phyloP scores from a whole-genome alignment of 2,329 filamentous ascomycete species.

The Endoconidiophora polonica region DNA sequence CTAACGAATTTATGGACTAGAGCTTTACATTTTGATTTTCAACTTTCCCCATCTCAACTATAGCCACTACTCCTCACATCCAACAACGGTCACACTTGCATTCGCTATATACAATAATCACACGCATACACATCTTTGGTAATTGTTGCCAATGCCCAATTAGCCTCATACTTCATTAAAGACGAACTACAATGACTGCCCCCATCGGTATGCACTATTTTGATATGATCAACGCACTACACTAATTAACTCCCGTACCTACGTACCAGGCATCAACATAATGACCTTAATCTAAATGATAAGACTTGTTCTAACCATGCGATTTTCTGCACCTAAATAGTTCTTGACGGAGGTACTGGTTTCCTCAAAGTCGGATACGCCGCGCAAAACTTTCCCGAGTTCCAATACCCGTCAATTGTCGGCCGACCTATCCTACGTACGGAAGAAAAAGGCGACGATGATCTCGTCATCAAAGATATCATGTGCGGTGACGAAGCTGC shows the following conservation, averaged over 20 bases:
- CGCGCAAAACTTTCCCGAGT: constrained; percentile 97
- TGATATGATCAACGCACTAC: background rate
- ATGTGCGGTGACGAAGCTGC: constrained; percentile 99
- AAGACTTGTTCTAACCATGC: constrained; percentile 4
- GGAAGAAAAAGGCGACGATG: constrained; percentile 56
- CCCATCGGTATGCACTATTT: constrained; percentile 7
- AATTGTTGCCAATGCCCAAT: too few relatives aligned
- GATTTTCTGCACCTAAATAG: constrained; percentile 28
- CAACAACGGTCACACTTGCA: too few relatives aligned
- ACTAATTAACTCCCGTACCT: background rate
- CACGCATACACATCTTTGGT: too few relatives aligned
- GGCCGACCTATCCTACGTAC: constrained; percentile 93
- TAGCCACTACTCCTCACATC: too few relatives aligned
- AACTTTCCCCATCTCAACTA: too few relatives aligned
- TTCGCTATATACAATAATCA: too few relatives aligned
- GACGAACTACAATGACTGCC: constrained; percentile 2
- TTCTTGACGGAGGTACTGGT: constrained; percentile 98
- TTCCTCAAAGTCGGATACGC: constrained; percentile 99
- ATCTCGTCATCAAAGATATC: constrained; percentile 78
- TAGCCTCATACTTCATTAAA: background rate
- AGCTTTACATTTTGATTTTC: background rate
- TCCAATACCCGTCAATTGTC: constrained; percentile 96
- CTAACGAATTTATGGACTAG: too few relatives aligned
- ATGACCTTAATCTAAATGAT: constrained; percentile 1
- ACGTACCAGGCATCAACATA: background rate